Evolutionary conservation across 768 basidiomycete genomes (phyloP).

Genomic region (Trametes cubensis): DNA sequence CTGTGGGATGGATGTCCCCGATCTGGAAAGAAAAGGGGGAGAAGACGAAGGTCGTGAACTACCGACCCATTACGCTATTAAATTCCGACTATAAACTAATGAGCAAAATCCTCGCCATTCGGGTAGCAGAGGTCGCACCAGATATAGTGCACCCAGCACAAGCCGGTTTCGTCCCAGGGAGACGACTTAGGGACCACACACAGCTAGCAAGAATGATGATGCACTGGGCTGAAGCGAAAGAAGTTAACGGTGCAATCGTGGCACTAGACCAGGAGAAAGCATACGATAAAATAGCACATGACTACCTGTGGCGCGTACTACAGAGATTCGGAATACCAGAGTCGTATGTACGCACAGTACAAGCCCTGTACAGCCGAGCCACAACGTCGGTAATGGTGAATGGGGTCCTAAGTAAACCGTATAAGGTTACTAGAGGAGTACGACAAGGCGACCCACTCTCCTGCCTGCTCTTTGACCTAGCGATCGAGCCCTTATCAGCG

Average conservation of each 20-base stretch:
- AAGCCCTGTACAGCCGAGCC: constrained; percentile 36
- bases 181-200: constrained; percentile 38
- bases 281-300: constrained; percentile 27
- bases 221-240: constrained; percentile 14
- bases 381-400: constrained; percentile 38
- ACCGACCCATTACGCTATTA: constrained; percentile 29
- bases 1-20: constrained; percentile 39
- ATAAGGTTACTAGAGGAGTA: constrained; percentile 36
- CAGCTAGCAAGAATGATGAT: constrained; percentile 30
- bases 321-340: constrained; percentile 11
- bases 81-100: constrained; percentile 40
- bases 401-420: constrained; percentile 31
- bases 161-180: constrained; percentile 41
- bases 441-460: constrained; percentile 41
- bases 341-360: constrained; percentile 28
- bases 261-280: constrained; percentile 29
- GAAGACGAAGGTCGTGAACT: constrained; percentile 14
- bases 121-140: constrained; percentile 21
- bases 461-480: constrained; percentile 37
- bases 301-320: constrained; percentile 23
- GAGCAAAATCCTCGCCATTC: constrained; percentile 29
- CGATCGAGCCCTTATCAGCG: constrained; percentile 36
- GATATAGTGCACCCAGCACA: constrained; percentile 40
- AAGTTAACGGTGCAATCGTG: constrained; percentile 19
- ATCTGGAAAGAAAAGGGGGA: constrained; percentile 45